Evolutionary conservation across 805 yeast species (phyloP).

Genomic region (Yueomyces sinensis): DNA sequence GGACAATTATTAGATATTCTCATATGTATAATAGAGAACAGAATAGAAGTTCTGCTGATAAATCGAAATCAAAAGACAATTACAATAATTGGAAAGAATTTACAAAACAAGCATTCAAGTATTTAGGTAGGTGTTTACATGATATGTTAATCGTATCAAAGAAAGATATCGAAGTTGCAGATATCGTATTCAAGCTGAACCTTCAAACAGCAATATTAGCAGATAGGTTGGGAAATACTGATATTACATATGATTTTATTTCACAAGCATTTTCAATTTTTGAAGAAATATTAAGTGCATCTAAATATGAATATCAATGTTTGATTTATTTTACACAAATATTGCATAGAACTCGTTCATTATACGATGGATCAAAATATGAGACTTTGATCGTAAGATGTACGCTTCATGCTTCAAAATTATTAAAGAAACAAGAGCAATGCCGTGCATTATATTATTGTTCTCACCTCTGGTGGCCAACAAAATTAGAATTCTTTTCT

Average conservation of each 20-base stretch:
- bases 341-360: conserved; percentile 34
- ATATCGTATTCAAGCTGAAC: conserved; percentile 29
- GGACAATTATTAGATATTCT: conserved; percentile 42
- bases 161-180: conserved; percentile 11
- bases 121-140: conserved; percentile 50
- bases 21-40: too few species aligned
- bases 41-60: not conserved
- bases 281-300: conserved; percentile 46
- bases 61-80: not conserved
- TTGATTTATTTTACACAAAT: conserved; percentile 35
- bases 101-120: conserved; percentile 49
- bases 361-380: conserved; percentile 32
- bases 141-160: conserved; percentile 26
- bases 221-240: conserved; percentile 58
- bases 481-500: conserved; percentile 37
- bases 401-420: conserved; percentile 76
- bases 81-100: not conserved
- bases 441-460: conserved; percentile 78
- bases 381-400: conserved; percentile 71
- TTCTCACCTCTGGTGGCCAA: conserved; percentile 87
- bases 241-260: conserved; percentile 71
- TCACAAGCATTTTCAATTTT: conserved; percentile 76
- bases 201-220: conserved; percentile 63
- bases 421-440: conserved; percentile 84
- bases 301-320: conserved; percentile 37